Base-by-base conservation (phyloP, 2,329 filamentous ascomycete genomes). In the Curvularia sp. region DNA sequence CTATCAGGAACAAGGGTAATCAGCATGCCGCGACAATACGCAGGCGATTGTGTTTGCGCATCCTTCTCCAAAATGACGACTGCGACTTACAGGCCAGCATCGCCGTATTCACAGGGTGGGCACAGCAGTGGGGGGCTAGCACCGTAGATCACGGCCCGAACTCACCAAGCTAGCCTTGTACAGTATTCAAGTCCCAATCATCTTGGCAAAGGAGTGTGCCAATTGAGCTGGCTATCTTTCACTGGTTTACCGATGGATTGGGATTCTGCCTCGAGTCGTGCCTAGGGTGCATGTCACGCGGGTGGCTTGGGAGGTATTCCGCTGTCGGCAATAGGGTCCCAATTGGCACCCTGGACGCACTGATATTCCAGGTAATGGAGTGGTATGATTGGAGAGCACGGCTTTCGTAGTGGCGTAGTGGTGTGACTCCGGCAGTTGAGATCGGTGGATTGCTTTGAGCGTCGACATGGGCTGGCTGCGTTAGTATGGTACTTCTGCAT, bases 131-230 rank as follows among this genome's bases (percentile, higher is more conserved):
- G 65, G 63, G 65, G 27, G 43, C 43, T 64, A 63, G 68, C 60
- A 55, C 25, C 49, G 41, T 57, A 65, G 59, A 66, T 67, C 56
- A 58, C 65, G 57, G 56, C 58, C 48, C 69, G 32, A 53, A 66
- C 69, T 27, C 63, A 46, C 72, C 71, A 65, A 61, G 61, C 49
- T 67, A 69, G 61, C 73, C 73, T 42, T 68, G 68, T 56, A 49
- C 23, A 64, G 74, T 76, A 75, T 74, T 48, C 41, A 61, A 72
- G 61, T 73, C 73, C 72, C 66, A 66, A 55, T 47, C 28, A 34
- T 39, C 64, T 67, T 65, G 67, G 65, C 68, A 61, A 45, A 53
- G 43, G 57, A 30, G 32, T 30, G 45, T 43, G 46, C 25, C 34
- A 42, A 41, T 57, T 55, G 51, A 49, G 49, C 41, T 60, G 56